phyloP scores from a whole-genome alignment of 257 asterid species.

The Avicennia marina region DNA sequence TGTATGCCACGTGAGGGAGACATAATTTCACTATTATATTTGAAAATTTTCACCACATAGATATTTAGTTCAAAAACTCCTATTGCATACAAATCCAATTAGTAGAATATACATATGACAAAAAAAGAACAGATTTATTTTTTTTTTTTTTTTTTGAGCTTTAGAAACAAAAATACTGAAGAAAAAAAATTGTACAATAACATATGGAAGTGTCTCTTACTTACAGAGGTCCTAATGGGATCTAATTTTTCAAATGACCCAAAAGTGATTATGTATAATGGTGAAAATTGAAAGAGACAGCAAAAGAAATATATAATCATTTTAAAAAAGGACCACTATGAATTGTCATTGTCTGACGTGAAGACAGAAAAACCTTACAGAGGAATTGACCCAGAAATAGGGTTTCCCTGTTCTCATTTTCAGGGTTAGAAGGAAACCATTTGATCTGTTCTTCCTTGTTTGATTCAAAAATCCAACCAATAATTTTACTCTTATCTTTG shows the following conservation, averaged over 20 bases:
- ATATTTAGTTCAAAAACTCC: no score
- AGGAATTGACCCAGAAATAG: constrained; percentile 9
- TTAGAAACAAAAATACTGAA: no score
- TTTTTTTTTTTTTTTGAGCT: no score
- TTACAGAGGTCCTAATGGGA: not conserved
- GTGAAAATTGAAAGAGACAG: constrained; percentile 1
- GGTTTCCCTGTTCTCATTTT: constrained; percentile 28
- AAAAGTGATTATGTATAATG: not conserved
- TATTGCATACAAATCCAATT: no score
- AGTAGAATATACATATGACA: no score
- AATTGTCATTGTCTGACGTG: constrained; percentile 39
- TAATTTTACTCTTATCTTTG: constrained; percentile 4
- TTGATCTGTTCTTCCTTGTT: constrained; percentile 29
- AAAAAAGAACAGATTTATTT: no score
- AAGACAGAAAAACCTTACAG: constrained; percentile 31
- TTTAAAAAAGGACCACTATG: constrained; percentile 29
- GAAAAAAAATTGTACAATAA: no score
- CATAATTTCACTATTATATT: no score
- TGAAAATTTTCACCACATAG: no score
- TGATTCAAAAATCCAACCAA: constrained; percentile 26
- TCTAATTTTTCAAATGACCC: not conserved
- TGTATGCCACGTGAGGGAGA: no score
- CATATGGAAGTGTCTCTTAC: not conserved
- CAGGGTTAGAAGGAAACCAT: constrained; percentile 20
- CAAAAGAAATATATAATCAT: not conserved